Conservation (phyloP, 2,329 filamentous ascomycete genomes). For the Plectosphaerella cucumerina region DNA sequence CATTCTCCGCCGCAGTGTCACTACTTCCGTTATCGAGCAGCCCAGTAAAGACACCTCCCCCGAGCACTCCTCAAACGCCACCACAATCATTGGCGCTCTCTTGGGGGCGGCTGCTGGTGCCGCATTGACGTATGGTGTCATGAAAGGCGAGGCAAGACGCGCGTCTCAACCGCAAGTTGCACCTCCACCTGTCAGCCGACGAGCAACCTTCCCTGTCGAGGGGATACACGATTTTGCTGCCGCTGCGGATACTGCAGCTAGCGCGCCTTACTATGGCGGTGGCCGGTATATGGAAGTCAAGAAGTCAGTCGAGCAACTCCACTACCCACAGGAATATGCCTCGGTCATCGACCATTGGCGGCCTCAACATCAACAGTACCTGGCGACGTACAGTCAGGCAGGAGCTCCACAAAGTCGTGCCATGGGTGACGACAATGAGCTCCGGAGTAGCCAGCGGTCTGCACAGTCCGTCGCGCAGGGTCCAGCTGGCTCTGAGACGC, state of each 20-base stretch:
- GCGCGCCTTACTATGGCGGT: conserved; percentile 13
- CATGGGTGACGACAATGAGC: conserved; percentile 35
- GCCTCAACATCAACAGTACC: conserved; percentile 29
- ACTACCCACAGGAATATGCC: conserved; percentile 29
- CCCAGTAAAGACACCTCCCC: conserved; percentile 13
- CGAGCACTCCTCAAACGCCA: conserved; percentile 34
- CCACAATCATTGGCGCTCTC: conserved; percentile 70
- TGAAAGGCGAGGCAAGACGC: conserved; percentile 49
- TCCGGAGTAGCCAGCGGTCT: conserved; percentile 33
- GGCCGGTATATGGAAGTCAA: conserved; percentile 32
- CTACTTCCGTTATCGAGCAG: conserved; percentile 26
- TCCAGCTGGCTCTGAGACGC: conserved; percentile 27
- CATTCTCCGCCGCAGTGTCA: conserved; percentile 26
- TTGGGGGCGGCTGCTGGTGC: conserved; percentile 67
- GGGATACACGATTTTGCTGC: conserved; percentile 13
- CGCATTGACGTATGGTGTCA: conserved; percentile 65
- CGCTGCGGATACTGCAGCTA: conserved; percentile 13
- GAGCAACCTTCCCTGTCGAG: conserved; percentile 39
- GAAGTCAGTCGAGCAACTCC: conserved; percentile 30
- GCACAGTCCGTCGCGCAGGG: conserved; percentile 28
- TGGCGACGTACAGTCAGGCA: conserved; percentile 29
- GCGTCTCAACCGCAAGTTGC: conserved; percentile 37
- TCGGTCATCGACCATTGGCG: conserved; percentile 25
- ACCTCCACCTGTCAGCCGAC: conserved; percentile 33
- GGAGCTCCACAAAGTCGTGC: conserved; percentile 19